Conservation (phyloP, 768 basidiomycete genomes). For the Aureoboletus auriporus region DNA sequence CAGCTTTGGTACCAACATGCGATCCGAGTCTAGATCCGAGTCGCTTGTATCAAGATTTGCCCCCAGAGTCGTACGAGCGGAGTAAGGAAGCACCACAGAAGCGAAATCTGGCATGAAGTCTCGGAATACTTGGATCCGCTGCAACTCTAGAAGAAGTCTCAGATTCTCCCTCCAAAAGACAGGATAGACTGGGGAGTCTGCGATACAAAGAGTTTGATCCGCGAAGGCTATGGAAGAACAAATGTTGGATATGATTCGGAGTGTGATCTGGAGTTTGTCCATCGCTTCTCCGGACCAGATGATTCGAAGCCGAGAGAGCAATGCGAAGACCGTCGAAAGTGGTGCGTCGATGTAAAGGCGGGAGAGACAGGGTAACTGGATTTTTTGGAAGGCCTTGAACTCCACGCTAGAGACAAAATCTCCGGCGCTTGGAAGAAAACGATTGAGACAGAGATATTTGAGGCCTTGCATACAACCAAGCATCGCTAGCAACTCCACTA, state of each 20-base stretch:
- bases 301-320: too few species aligned
- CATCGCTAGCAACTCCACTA: constrained; percentile 27
- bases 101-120: neutral
- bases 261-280: too few species aligned
- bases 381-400: neutral
- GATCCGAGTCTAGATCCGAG: too few species aligned
- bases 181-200: neutral
- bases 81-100: neutral
- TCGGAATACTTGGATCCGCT: neutral
- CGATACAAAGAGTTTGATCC: neutral
- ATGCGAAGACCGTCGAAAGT: constrained; percentile 1
- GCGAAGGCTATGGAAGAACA: constrained; percentile 1
- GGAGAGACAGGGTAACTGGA: constrained; percentile 1
- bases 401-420: neutral
- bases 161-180: constrained; percentile 5
- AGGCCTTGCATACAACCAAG: constrained; percentile 33
- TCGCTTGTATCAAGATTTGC: too few species aligned
- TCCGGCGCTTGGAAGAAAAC: constrained; percentile 20
- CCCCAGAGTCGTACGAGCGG: too few species aligned
- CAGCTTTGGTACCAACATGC: too few species aligned
- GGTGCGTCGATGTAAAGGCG: constrained; percentile 5
- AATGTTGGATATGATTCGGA: neutral
- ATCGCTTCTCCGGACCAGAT: too few species aligned
- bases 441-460: constrained; percentile 29
- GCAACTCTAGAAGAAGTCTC: neutral